Conservation (phyloP, 768 basidiomycete species). For the Sistotremastrum niveocremeum region DNA sequence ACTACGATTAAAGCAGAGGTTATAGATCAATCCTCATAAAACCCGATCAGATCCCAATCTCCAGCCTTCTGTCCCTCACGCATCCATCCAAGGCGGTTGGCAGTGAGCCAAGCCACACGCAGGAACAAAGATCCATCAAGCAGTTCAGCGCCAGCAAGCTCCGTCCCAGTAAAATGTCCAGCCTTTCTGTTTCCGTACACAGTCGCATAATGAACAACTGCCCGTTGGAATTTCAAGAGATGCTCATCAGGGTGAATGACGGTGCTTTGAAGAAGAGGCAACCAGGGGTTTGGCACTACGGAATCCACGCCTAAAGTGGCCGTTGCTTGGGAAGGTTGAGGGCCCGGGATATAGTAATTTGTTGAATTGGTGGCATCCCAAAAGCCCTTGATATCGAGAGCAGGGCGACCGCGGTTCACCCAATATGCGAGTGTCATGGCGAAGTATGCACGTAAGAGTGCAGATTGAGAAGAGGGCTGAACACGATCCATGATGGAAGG, state of each 20-base stretch:
- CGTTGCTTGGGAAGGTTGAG: constrained; percentile 4
- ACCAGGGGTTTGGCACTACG: constrained; percentile 43
- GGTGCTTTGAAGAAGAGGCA: constrained; percentile 23
- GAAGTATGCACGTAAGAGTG: constrained; percentile 19
- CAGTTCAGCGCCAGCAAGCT: constrained; percentile 15
- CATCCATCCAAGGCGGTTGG: constrained; percentile 25
- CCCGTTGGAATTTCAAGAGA: constrained; percentile 19
- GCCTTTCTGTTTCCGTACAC: constrained; percentile 14
- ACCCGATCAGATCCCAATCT: constrained; percentile 17
- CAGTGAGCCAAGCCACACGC: constrained; percentile 16
- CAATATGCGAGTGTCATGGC: constrained; percentile 10
- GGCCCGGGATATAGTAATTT: constrained; percentile 10
- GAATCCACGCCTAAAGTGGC: constrained; percentile 22
- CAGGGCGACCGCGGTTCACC: constrained; percentile 8
- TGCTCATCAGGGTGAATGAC: constrained; percentile 16
- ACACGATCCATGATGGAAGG: constrained; percentile 32
- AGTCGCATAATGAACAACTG: constrained; percentile 20
- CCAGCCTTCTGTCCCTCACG: constrained; percentile 20
- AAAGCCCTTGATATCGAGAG: constrained; percentile 3
- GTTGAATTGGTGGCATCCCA: constrained; percentile 4
- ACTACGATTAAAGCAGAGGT: too few species aligned
- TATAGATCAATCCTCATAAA: constrained; percentile 9
- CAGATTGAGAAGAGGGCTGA: constrained; percentile 18
- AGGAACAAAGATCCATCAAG: constrained; percentile 25
- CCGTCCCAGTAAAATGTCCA: constrained; percentile 6